Conservation (phyloP, 192 early-diverging fungal species). For the Coemansia sp. region DNA sequence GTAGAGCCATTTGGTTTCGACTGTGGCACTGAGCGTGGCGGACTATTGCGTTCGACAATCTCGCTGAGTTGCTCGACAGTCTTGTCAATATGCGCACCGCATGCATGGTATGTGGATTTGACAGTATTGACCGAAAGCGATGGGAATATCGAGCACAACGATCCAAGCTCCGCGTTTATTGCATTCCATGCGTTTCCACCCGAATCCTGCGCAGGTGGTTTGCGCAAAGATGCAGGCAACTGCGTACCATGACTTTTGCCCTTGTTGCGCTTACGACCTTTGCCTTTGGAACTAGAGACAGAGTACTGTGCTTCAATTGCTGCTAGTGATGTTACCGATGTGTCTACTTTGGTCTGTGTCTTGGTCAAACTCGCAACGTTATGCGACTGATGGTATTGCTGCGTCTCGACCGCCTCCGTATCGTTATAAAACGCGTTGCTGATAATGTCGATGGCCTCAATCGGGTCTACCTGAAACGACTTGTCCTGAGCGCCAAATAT, state of each 20-base stretch:
- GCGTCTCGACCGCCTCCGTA: constrained; percentile 29
- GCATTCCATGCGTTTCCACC: constrained; percentile 38
- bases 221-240: not conserved
- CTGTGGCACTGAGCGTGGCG: not conserved
- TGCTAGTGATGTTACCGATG: constrained; percentile 7
- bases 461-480: constrained; percentile 34
- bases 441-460: constrained; percentile 48
- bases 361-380: not conserved
- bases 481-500: constrained; percentile 14
- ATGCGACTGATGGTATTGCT: constrained; percentile 24
- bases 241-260: not conserved
- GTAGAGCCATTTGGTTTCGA: not conserved
- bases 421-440: constrained; percentile 48
- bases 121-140: constrained; percentile 29
- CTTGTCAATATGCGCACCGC: constrained; percentile 22
- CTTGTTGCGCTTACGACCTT: constrained; percentile 18
- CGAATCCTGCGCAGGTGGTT: not conserved
- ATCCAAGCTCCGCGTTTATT: constrained; percentile 31
- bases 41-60: not conserved
- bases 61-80: constrained; percentile 16
- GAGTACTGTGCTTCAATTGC: constrained; percentile 36
- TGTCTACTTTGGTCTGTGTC: not conserved
- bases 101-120: constrained; percentile 33
- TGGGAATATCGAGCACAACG: constrained; percentile 34
- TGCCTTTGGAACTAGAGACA: constrained; percentile 13